Evolutionary conservation across 306 rosid genomes (phyloP).

Genomic region (Rosa multiflora): DNA sequence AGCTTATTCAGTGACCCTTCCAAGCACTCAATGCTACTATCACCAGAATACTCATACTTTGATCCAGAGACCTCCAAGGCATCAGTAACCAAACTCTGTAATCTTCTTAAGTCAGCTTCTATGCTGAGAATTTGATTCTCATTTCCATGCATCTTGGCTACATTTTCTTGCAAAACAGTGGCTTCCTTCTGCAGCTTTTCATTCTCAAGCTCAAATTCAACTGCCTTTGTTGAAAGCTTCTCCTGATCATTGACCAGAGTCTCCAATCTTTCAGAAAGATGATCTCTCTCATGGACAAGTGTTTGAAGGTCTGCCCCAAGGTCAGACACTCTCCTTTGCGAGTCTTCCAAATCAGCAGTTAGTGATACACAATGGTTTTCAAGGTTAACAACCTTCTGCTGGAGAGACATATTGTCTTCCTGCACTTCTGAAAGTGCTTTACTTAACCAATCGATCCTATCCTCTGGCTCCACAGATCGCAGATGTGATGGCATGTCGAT

Average conservation of each 20-base stretch:
- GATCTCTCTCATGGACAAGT: constrained; percentile 50
- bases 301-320: constrained; percentile 56
- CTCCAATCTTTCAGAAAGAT: constrained; percentile 63
- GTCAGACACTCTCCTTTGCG: constrained; percentile 52
- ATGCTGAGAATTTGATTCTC: constrained; percentile 44
- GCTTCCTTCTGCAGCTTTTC: constrained; percentile 55
- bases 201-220: constrained; percentile 60
- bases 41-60: constrained; percentile 46
- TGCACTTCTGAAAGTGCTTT: constrained; percentile 67
- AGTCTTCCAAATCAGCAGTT: constrained; percentile 76
- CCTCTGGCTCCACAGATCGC: constrained; percentile 77
- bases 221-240: constrained; percentile 39
- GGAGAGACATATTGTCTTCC: constrained; percentile 61
- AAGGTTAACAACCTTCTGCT: constrained; percentile 64
- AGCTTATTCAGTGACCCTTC: constrained; percentile 69
- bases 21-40: constrained; percentile 56
- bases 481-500: constrained; percentile 81
- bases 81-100: constrained; percentile 57
- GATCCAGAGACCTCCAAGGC: constrained; percentile 51
- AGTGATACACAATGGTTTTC: constrained; percentile 65
- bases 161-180: constrained; percentile 45
- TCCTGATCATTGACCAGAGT: constrained; percentile 49
- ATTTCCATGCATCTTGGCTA: constrained; percentile 46
- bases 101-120: constrained; percentile 54
- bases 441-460: constrained; percentile 80